Conservation (phyloP, 2,329 filamentous ascomycete species). For the Trichoderma citrinoviride region DNA sequence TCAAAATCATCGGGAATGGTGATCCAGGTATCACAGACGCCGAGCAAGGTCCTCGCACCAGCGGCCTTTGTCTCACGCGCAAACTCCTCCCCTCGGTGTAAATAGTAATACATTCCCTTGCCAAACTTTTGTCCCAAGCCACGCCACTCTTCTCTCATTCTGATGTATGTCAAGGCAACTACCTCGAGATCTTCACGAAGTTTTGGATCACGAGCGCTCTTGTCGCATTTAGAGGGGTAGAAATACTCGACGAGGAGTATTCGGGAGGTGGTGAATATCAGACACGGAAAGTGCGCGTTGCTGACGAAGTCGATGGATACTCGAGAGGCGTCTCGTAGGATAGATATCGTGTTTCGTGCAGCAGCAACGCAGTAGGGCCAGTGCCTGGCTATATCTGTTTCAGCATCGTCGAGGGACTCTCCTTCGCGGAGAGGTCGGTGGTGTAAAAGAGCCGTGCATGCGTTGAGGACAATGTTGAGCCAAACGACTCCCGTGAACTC, state of each 20-base stretch:
- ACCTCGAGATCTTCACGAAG: conserved; percentile 27
- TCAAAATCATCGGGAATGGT: conserved; percentile 11
- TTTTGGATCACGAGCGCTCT: conserved; percentile 19
- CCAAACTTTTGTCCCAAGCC: conserved; percentile 27
- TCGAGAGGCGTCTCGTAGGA: conserved; percentile 26
- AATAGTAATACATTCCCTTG: conserved; percentile 26
- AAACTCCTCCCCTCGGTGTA: conserved; percentile 21
- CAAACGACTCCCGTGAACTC: conserved; percentile 27
- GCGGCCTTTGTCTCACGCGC: conserved; percentile 22
- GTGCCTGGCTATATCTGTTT: conserved; percentile 22
- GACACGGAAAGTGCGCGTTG: conserved; percentile 26
- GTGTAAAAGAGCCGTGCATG: conserved; percentile 26
- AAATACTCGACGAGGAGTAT: conserved; percentile 28
- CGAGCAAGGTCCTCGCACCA: conserved; percentile 25
- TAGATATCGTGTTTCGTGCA: conserved; percentile 23
- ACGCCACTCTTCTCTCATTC: conserved; percentile 23
- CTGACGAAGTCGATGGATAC: conserved; percentile 21
- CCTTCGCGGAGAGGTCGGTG: conserved; percentile 24
- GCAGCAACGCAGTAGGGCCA: conserved; percentile 30
- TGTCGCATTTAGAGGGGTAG: conserved; percentile 11
- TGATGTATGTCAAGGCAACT: conserved; percentile 23
- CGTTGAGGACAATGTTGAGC: conserved; percentile 25
- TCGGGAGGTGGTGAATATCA: conserved; percentile 24
- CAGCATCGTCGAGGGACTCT: conserved; percentile 9
- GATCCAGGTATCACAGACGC: conserved; percentile 27